phyloP scores from a whole-genome alignment of 1,139 yeast genomes.

The Kodamaea ohmeri region DNA sequence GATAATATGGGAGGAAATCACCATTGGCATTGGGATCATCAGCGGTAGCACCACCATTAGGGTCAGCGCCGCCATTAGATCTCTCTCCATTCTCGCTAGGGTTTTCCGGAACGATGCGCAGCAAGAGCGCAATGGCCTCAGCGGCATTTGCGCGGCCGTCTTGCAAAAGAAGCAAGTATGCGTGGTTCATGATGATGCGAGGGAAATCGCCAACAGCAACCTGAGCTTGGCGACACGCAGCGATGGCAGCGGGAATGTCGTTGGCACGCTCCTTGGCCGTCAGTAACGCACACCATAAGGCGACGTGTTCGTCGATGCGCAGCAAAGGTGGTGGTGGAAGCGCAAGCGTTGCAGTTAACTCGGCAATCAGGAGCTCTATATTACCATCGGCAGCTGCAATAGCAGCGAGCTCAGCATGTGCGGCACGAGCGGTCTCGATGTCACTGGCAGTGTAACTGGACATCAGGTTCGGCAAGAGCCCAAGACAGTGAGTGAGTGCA shows the following conservation, averaged over 20 bases:
- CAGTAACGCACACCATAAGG: conserved; percentile 52
- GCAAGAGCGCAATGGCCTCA: conserved; percentile 35
- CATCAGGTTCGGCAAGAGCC: conserved; percentile 34
- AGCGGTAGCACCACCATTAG: conserved; percentile 6
- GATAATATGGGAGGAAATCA: conserved; percentile 57
- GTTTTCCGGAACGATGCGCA: conserved; percentile 35
- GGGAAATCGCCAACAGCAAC: conserved; percentile 43
- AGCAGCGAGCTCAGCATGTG: conserved; percentile 54
- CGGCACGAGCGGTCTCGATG: conserved; percentile 48
- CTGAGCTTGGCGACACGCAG: conserved; percentile 48
- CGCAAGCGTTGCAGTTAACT: conserved; percentile 47
- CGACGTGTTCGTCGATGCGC: conserved; percentile 44
- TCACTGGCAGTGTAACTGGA: conserved; percentile 27
- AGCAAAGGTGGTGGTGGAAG: conserved; percentile 49
- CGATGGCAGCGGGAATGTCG: conserved; percentile 46
- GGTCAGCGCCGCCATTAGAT: conserved; percentile 25
- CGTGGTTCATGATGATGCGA: conserved; percentile 45
- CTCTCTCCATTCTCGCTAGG: no score
- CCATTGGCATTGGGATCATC: conserved; percentile 26
- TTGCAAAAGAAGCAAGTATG: conserved; percentile 41
- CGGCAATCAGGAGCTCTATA: conserved; percentile 45
- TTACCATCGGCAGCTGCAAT: conserved; percentile 52
- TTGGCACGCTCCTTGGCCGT: conserved; percentile 50
- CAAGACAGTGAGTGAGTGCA: conserved; percentile 43
- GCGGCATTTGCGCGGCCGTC: conserved; percentile 26